Base-by-base conservation (phyloP, 768 basidiomycete species). In the Pleurotus cornucopiae region DNA sequence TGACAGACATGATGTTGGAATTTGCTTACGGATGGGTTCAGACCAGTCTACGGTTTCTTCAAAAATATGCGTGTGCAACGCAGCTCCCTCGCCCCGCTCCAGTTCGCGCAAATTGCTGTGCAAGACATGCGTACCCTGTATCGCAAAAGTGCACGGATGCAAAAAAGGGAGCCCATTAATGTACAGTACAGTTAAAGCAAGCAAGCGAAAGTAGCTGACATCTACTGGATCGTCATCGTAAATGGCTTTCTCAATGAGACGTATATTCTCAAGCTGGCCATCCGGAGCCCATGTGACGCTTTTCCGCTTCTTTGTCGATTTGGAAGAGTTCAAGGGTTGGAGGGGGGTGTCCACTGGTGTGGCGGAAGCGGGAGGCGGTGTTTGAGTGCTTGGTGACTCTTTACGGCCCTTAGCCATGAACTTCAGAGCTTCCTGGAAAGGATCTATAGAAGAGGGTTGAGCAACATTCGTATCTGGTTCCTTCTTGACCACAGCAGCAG, bases 211-310 rank as follows among this genome's bases (percentile, higher is more conserved):
- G 64, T 65, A 64, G 82, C 89, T 85, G 82, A 92, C 91, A 80
- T 89, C 87, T 76, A 82, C 77, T 64, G 84, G 83, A 77, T 93
- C 92, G 71, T 92, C 91, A 63, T 92, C 92, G 74, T 94, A 94
- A 64, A 92, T 76, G 61, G 92, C 91, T 65, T 81, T 83, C 74
- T 92, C 89, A 73, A 94, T 94, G 68, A 85, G 70, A 71, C 83
- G 84, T 69, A 94, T 77, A 64, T 81, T 75, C 75, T 85, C 88
- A 62, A 94, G 84, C 68, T 82, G 74, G 66, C 76, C 79, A 59
- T 90, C 89, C 40, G 88, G 76, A 38, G 87, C 83, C 87, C 91
- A 93, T 26, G 83, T 83, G 46, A 92, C 91, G 45, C 80, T 70
- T 72, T 93, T 93, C 75, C 83, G 85, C 75, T 82, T 86, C 74